Conservation (phyloP, 2,329 filamentous ascomycete genomes). For the Colletotrichum camelliae region DNA sequence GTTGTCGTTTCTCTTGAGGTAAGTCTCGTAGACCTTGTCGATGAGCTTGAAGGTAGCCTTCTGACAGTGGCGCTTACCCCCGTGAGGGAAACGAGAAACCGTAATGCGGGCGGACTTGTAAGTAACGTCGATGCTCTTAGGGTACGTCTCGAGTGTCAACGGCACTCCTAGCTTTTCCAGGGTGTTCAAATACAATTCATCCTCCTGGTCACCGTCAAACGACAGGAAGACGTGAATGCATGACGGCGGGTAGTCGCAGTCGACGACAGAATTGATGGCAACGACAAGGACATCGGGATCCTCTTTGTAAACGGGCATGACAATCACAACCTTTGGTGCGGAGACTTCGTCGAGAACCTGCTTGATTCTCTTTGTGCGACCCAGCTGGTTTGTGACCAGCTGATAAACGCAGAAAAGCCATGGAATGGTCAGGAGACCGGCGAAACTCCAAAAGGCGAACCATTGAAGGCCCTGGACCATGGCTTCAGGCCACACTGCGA, state of each 20-base stretch:
- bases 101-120: conserved; percentile 87
- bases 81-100: conserved; percentile 89
- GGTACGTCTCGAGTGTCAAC: conserved; percentile 76
- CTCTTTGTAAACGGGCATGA: conserved; percentile 98
- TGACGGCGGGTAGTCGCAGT: conserved; percentile 89
- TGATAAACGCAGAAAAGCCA: conserved; percentile 95
- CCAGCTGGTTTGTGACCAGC: conserved; percentile 85
- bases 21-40: conserved; percentile 88
- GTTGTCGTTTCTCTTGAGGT: conserved; percentile 86
- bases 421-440: conserved; percentile 81
- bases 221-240: conserved; percentile 96
- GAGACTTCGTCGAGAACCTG: conserved; percentile 82
- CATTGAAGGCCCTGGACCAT: conserved; percentile 82
- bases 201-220: conserved; percentile 89
- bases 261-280: conserved; percentile 89
- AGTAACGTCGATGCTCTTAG: conserved; percentile 86
- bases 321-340: conserved; percentile 91
- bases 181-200: conserved; percentile 87
- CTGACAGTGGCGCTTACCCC: conserved; percentile 92
- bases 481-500: conserved; percentile 70
- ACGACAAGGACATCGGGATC: conserved; percentile 82
- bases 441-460: conserved; percentile 96
- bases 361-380: conserved; percentile 82
- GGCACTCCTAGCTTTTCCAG: conserved; percentile 86
- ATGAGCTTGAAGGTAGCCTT: conserved; percentile 93